Conservation (phyloP, 164 flowering plant genomes). For the Vitis amurensis region DNA sequence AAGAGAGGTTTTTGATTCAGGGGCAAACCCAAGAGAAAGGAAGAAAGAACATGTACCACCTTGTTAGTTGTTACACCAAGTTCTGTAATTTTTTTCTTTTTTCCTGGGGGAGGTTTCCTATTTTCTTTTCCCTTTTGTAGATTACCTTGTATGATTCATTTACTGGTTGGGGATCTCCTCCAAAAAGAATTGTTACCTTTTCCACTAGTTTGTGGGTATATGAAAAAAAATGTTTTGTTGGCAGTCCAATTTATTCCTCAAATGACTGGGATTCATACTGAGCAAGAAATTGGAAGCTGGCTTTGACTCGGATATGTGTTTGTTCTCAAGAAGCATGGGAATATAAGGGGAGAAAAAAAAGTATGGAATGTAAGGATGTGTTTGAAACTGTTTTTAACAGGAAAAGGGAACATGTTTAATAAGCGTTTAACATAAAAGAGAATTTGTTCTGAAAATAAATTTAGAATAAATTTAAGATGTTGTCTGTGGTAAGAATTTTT, state of each 20-base stretch:
- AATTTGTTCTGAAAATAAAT: too few relatives aligned
- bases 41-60: slow-evolving; percentile 23
- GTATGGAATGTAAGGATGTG: too few relatives aligned
- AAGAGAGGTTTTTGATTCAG: slow-evolving; percentile 7
- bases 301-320: not conserved
- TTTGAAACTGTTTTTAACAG: too few relatives aligned
- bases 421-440: too few relatives aligned
- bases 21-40: slow-evolving; percentile 1
- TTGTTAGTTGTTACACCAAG: slow-evolving; percentile 19
- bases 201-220: slow-evolving; percentile 3
- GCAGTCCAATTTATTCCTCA: not conserved
- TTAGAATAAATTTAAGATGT: too few relatives aligned
- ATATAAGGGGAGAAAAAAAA: too few relatives aligned
- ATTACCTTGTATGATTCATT: slow-evolving; percentile 41
- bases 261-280: not conserved
- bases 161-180: slow-evolving; percentile 25
- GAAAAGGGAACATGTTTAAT: too few relatives aligned
- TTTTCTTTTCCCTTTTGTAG: slow-evolving; percentile 21
- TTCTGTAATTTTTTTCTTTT: slow-evolving; percentile 17
- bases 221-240: not conserved
- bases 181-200: slow-evolving; percentile 1
- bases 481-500: too few relatives aligned
- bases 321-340: not conserved
- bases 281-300: not conserved
- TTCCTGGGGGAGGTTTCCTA: slow-evolving; percentile 17